Percentiles rank a stretch among this genome's conserved stretches.
These are phyloP conservation scores for Fistulifera solaris DNA, from an alignment of 108 stramenopile genomes.

Conservation along the genomic window DNA sequence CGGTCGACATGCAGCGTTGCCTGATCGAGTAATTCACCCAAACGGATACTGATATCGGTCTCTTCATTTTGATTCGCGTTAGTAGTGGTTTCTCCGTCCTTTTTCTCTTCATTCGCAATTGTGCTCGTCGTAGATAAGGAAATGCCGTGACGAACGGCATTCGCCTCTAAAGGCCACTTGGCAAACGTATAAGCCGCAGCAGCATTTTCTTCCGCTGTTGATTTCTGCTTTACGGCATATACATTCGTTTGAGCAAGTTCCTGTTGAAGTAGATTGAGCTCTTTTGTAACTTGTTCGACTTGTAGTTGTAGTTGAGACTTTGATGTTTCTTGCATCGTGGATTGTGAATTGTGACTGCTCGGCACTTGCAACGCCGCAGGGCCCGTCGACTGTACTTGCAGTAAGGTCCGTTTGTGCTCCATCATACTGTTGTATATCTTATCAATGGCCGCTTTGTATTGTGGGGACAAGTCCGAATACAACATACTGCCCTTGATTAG, in stretches of 20 bases:
- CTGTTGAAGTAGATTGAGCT: slow-evolving; percentile 5
- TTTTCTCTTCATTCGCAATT: slow-evolving; percentile 3
- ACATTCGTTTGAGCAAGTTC: neutral
- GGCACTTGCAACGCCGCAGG: slow-evolving; percentile 46
- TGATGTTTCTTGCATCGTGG: slow-evolving; percentile 8
- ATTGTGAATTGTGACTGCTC: slow-evolving; percentile 7
- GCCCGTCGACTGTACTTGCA: slow-evolving; percentile 37
- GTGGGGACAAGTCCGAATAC: slow-evolving; percentile 44
- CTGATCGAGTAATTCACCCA: slow-evolving; percentile 42
- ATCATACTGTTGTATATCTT: slow-evolving; percentile 65
- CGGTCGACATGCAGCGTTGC: slow-evolving; percentile 60
- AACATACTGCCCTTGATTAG: slow-evolving; percentile 48
- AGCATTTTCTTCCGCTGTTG: slow-evolving; percentile 12
- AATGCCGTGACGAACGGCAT: slow-evolving; percentile 52
- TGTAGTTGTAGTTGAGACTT: slow-evolving; percentile 13
- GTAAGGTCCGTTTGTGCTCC: slow-evolving; percentile 58
- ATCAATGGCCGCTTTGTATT: slow-evolving; percentile 64
- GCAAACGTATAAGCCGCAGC: slow-evolving; percentile 45
- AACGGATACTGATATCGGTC: slow-evolving; percentile 7
- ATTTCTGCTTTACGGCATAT: slow-evolving; percentile 7
- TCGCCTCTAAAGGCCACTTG: slow-evolving; percentile 66
- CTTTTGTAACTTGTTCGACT: slow-evolving; percentile 14
- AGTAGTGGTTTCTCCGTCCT: slow-evolving; percentile 3
- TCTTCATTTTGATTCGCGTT: slow-evolving; percentile 2
- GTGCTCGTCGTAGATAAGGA: neutral